These are phyloP conservation scores for Ormosia semicastrata DNA, from an alignment of 306 rosid species.

Conservation along the genomic window DNA sequence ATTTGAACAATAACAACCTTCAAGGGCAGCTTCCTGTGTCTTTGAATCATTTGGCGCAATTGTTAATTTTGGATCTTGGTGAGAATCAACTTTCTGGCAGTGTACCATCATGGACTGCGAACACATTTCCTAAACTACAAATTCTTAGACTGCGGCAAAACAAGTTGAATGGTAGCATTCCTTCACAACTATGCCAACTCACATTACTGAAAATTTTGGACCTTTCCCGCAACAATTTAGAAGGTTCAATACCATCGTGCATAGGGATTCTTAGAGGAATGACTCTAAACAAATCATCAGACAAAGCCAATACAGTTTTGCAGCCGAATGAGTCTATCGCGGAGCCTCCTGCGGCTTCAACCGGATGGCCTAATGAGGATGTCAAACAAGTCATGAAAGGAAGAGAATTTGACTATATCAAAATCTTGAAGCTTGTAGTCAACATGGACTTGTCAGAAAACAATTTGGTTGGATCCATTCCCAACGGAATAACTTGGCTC, in stretches of 20 bases:
- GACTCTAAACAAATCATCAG: neutral
- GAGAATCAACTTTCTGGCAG: neutral
- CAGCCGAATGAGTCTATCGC: too few relatives aligned
- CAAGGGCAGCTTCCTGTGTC: neutral
- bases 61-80: slow-evolving; percentile 4
- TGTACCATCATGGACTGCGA: neutral
- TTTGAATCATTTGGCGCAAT: neutral
- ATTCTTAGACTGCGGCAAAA: neutral
- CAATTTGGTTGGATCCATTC: neutral
- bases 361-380: neutral
- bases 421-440: neutral
- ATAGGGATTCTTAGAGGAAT: slow-evolving; percentile 5
- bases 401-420: neutral
- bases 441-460: neutral
- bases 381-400: neutral
- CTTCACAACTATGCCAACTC: neutral
- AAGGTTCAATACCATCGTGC: neutral
- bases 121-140: neutral
- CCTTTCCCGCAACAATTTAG: neutral
- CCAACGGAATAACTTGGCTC: neutral
- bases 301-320: neutral
- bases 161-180: slow-evolving; percentile 2
- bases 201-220: neutral
- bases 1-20: neutral
- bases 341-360: too few relatives aligned